Evolutionary conservation across 495 filamentous ascomycete species (phyloP).

Genomic region (Cryomyces minteri): DNA sequence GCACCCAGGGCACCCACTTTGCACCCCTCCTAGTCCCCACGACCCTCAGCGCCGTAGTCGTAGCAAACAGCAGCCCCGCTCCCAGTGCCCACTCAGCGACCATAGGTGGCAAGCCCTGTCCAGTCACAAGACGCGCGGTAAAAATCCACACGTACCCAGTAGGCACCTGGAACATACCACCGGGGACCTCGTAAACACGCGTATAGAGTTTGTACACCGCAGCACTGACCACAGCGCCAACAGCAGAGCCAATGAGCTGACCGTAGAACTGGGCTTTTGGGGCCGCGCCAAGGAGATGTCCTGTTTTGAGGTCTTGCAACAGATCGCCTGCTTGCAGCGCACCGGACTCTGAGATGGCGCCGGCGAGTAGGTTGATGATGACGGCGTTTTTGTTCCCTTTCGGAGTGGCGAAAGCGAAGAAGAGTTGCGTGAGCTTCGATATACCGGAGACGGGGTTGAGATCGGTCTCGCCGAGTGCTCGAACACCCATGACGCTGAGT

Average conservation of each 20-base stretch:
- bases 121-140: slow-evolving; percentile 85
- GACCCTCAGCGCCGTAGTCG: slow-evolving; percentile 50
- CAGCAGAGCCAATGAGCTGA: slow-evolving; percentile 74
- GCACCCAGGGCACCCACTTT: slow-evolving; percentile 45
- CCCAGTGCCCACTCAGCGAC: slow-evolving; percentile 59
- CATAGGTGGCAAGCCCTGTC: slow-evolving; percentile 69
- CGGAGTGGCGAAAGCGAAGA: slow-evolving; percentile 81
- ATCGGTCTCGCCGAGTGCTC: slow-evolving; percentile 89
- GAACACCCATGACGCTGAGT: slow-evolving; percentile 86
- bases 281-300: slow-evolving; percentile 77
- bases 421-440: slow-evolving; percentile 85
- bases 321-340: slow-evolving; percentile 92
- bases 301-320: slow-evolving; percentile 97
- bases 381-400: slow-evolving; percentile 58
- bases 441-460: slow-evolving; percentile 95
- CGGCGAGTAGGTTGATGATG: slow-evolving; percentile 82
- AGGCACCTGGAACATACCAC: slow-evolving; percentile 78
- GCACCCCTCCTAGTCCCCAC: slow-evolving; percentile 17
- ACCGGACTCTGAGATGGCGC: slow-evolving; percentile 75
- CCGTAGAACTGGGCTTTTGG: slow-evolving; percentile 95
- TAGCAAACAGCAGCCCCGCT: slow-evolving; percentile 49
- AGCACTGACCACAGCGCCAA: slow-evolving; percentile 77
- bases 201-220: slow-evolving; percentile 86
- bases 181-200: slow-evolving; percentile 70
- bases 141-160: slow-evolving; percentile 96